A percentile compares a stretch with the other conserved stretches of the same genome.
These are phyloP conservation scores for Carallia pectinifolia DNA, from an alignment of 345 rosid genomes.

Conservation along the genomic window DNA sequence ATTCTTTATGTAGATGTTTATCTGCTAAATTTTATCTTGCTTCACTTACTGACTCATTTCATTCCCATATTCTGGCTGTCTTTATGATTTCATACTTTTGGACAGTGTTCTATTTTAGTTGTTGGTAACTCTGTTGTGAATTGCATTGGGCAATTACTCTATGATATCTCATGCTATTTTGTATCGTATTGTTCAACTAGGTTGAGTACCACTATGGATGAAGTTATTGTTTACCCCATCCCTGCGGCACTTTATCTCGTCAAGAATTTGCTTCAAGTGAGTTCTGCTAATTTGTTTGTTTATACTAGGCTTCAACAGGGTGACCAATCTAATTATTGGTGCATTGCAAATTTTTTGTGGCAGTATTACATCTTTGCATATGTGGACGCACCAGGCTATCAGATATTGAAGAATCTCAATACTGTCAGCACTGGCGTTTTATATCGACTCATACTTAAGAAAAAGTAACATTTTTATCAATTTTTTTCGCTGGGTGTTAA, in stretches of 20 bases:
- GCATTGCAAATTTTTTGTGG: slow-evolving; percentile 27
- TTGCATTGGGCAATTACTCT: neutral
- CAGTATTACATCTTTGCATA: slow-evolving; percentile 98
- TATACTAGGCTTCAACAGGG: slow-evolving; percentile 3
- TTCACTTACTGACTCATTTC: neutral
- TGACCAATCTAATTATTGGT: slow-evolving; percentile 10
- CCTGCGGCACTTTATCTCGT: slow-evolving; percentile 93
- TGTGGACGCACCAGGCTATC: slow-evolving; percentile 96
- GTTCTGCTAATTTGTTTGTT: slow-evolving; percentile 9
- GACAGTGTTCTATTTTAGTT: neutral
- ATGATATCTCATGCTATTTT: slow-evolving; percentile 4
- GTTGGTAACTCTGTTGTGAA: neutral
- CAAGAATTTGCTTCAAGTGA: slow-evolving; percentile 95
- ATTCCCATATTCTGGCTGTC: neutral
- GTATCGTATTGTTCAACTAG: slow-evolving; percentile 39
- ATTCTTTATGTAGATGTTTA: neutral
- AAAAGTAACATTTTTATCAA: slow-evolving; percentile 51
- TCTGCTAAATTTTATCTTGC: neutral
- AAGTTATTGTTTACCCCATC: slow-evolving; percentile 86
- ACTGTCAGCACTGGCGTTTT: slow-evolving; percentile 93
- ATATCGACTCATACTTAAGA: slow-evolving; percentile 88
- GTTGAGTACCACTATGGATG: slow-evolving; percentile 82
- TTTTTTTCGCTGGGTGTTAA: neutral
- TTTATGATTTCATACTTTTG: neutral
- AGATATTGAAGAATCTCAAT: slow-evolving; percentile 94